Evolutionary conservation across 495 filamentous ascomycete species (phyloP).

Genomic region (Penicillium cinerascens): DNA sequence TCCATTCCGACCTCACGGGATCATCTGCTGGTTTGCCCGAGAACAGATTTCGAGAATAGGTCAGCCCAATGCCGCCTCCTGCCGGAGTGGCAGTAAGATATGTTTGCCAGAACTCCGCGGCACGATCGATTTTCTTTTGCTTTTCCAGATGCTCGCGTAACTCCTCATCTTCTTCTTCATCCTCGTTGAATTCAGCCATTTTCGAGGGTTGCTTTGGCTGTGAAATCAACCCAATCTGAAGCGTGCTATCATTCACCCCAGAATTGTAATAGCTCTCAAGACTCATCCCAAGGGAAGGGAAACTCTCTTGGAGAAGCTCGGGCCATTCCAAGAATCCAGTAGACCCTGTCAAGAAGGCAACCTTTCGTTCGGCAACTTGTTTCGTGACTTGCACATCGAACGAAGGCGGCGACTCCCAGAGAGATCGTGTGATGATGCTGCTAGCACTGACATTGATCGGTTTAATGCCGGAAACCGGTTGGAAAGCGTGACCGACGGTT

Average conservation of each 20-base stretch:
- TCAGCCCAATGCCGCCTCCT: constrained; percentile 27
- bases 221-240: constrained; percentile 37
- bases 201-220: constrained; percentile 11
- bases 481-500: constrained; percentile 27
- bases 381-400: constrained; percentile 31
- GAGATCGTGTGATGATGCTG: constrained; percentile 26
- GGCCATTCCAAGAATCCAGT: constrained; percentile 40
- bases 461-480: constrained; percentile 29
- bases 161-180: constrained; percentile 29
- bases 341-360: constrained; percentile 33
- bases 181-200: constrained; percentile 17
- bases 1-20: constrained; percentile 38
- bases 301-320: constrained; percentile 20
- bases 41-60: constrained; percentile 43
- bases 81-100: constrained; percentile 25
- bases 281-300: constrained; percentile 23
- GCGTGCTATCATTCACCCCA: constrained; percentile 21
- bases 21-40: constrained; percentile 34
- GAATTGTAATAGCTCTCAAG: constrained; percentile 17
- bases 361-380: constrained; percentile 28
- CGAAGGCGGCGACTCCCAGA: constrained; percentile 25
- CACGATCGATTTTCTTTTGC: constrained; percentile 19
- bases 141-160: constrained; percentile 8
- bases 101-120: constrained; percentile 35
- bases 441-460: constrained; percentile 33